A percentile compares a stretch with the other conserved stretches of the same genome.
phyloP scores from a whole-genome alignment of 352 stramenopile species.

The Phytophthora multivora region DNA sequence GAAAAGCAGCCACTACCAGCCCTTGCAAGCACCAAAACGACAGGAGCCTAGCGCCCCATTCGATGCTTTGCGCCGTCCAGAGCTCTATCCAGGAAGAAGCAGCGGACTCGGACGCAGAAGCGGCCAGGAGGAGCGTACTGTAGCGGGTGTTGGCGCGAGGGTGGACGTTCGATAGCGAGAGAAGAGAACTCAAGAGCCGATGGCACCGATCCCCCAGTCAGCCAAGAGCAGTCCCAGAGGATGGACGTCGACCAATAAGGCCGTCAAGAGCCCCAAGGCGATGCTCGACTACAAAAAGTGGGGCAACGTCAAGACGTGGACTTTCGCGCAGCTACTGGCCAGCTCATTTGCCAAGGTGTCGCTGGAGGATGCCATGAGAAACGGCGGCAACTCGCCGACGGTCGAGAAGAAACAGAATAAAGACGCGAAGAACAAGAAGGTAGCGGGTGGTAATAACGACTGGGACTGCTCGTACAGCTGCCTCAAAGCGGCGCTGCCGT shows the following conservation, averaged over 20 bases:
- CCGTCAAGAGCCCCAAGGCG: constrained; percentile 13
- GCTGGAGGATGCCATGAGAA: constrained; percentile 35
- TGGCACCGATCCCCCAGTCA: constrained; percentile 27
- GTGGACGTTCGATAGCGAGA: neutral
- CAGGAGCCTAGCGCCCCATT: constrained; percentile 27
- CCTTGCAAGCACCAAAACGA: constrained; percentile 1
- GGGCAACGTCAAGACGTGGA: constrained; percentile 78
- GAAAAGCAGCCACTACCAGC: constrained; percentile 4
- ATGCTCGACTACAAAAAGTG: constrained; percentile 41
- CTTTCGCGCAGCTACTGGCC: constrained; percentile 68
- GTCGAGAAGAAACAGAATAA: neutral
- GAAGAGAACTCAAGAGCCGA: neutral
- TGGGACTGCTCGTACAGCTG: constrained; percentile 50
- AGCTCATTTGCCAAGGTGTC: constrained; percentile 73
- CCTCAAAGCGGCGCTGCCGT: constrained; percentile 12
- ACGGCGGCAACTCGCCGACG: constrained; percentile 15
- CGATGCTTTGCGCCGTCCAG: constrained; percentile 38
- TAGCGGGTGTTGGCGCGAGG: constrained; percentile 19
- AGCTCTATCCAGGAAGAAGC: constrained; percentile 41
- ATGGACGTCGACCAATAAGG: constrained; percentile 11
- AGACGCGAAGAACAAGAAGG: constrained; percentile 13
- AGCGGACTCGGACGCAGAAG: constrained; percentile 31
- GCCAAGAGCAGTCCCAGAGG: constrained; percentile 5
- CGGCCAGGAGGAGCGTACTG: constrained; percentile 9
- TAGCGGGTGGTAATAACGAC: constrained; percentile 35